Percentiles rank a stretch among this genome's conserved stretches.
Conservation (phyloP, 2,329 filamentous ascomycete species). For the Botrytis hyacinthi region DNA sequence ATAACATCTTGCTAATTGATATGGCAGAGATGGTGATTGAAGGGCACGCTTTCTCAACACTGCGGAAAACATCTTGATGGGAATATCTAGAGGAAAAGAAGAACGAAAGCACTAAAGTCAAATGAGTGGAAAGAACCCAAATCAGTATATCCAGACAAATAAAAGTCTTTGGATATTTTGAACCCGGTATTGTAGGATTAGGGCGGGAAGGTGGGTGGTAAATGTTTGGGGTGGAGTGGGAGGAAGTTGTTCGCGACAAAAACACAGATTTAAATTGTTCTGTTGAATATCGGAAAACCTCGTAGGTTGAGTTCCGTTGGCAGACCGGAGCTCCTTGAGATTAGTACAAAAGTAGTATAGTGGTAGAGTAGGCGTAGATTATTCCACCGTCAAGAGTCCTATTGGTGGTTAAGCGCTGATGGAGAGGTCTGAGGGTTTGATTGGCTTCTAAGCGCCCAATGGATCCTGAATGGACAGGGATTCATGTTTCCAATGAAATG, state of each 20-base stretch:
- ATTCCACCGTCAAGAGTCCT: background rate
- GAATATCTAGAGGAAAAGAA: constrained; percentile 22
- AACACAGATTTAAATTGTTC: constrained; percentile 24
- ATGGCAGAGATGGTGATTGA: constrained; percentile 49
- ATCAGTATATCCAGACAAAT: constrained; percentile 32
- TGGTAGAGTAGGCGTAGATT: background rate
- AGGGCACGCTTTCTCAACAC: constrained; percentile 62
- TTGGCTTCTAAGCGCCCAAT: background rate
- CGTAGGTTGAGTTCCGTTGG: constrained; percentile 22
- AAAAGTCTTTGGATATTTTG: constrained; percentile 29
- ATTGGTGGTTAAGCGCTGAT: background rate
- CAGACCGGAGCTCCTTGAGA: constrained; percentile 4
- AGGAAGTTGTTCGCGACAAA: constrained; percentile 23
- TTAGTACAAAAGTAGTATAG: constrained; percentile 10
- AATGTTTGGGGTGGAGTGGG: constrained; percentile 16
- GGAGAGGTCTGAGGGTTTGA: fast-evolving
- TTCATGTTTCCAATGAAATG: background rate
- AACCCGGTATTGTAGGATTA: constrained; percentile 25
- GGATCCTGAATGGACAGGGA: background rate
- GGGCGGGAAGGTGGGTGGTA: constrained; percentile 9
- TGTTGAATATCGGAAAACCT: constrained; percentile 30
- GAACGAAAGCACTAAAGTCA: constrained; percentile 25
- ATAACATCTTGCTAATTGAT: constrained; percentile 57
- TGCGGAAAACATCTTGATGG: constrained; percentile 57
- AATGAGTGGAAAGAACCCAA: constrained; percentile 21